These are phyloP conservation scores for Pythium biforme DNA, from an alignment of 352 stramenopile genomes.

Conservation along the genomic window DNA sequence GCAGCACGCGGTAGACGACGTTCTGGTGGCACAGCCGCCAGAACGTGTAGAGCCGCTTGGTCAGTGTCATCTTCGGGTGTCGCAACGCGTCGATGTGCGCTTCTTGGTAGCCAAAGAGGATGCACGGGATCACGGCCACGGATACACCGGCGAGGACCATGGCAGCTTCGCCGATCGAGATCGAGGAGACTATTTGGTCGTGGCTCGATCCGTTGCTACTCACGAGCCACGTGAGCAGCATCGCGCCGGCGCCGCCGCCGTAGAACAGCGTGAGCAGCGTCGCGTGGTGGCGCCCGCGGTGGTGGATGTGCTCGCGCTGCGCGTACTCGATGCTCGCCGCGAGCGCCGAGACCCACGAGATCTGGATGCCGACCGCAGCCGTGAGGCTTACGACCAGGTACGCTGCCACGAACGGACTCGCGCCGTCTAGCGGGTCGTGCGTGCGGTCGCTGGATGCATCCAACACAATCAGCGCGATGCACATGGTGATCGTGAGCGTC, in stretches of 20 bases:
- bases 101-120: conserved; percentile 6
- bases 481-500: conserved; percentile 15
- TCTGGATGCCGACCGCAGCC: conserved; percentile 12
- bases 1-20: conserved; percentile 19
- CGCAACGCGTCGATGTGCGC: background rate
- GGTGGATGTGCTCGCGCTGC: conserved; percentile 21
- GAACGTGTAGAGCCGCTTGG: conserved; percentile 10
- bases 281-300: conserved; percentile 18
- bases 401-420: background rate
- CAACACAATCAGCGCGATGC: conserved; percentile 2
- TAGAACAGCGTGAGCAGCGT: conserved; percentile 14
- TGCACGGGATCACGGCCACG: conserved; percentile 1
- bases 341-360: conserved; percentile 18
- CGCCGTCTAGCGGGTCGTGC: background rate
- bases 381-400: conserved; percentile 15
- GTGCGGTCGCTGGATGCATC: background rate
- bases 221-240: background rate
- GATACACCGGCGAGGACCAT: background rate
- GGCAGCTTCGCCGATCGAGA: conserved; percentile 2
- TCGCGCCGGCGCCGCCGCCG: background rate
- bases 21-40: conserved; percentile 25
- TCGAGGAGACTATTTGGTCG: conserved; percentile 1
- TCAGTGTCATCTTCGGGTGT: background rate
- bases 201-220: background rate
- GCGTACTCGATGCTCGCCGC: conserved; percentile 24